Evolutionary conservation across 345 rosid genomes (phyloP).

Genomic region (Salix purpurea): DNA sequence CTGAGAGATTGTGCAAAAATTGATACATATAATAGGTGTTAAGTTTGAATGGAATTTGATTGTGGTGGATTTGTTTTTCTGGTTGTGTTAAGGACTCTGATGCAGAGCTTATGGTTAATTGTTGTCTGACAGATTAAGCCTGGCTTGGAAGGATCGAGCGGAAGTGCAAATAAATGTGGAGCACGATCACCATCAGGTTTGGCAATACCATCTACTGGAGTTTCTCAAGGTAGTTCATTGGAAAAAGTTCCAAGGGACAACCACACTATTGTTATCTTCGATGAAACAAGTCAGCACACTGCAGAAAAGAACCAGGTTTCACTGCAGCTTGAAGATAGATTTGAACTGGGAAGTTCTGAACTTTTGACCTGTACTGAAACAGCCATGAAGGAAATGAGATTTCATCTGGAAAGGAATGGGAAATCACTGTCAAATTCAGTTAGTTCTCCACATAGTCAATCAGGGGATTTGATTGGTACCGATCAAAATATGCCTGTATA

Average conservation of each 20-base stretch:
- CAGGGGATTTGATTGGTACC: constrained; percentile 1
- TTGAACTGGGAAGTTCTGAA: constrained; percentile 25
- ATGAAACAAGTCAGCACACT: constrained; percentile 20
- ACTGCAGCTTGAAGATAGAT: constrained; percentile 21
- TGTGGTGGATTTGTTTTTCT: constrained; percentile 4
- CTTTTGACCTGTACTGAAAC: constrained; percentile 25
- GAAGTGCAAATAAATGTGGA: constrained; percentile 10
- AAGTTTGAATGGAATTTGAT: not conserved
- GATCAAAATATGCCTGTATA: constrained; percentile 48
- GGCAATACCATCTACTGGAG: constrained; percentile 12
- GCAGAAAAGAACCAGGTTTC: constrained; percentile 28
- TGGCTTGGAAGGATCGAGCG: constrained; percentile 18
- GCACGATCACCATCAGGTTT: constrained; percentile 20
- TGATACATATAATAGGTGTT: not conserved
- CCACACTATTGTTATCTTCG: constrained; percentile 27
- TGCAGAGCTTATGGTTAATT: not conserved
- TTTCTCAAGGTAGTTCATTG: constrained; percentile 29
- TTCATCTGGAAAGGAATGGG: constrained; percentile 23
- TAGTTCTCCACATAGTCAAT: constrained; percentile 31
- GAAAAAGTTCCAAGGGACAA: constrained; percentile 38
- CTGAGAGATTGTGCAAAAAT: too few species aligned
- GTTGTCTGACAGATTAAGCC: constrained; percentile 29
- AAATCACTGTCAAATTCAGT: constrained; percentile 21
- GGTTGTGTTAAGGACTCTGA: constrained; percentile 5
- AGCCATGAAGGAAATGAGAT: constrained; percentile 19